A percentile compares a stretch with the other conserved stretches of the same genome.
phyloP scores from a whole-genome alignment of 2,329 filamentous ascomycete genomes.

The Parasarocladium wereldwijsianum region DNA sequence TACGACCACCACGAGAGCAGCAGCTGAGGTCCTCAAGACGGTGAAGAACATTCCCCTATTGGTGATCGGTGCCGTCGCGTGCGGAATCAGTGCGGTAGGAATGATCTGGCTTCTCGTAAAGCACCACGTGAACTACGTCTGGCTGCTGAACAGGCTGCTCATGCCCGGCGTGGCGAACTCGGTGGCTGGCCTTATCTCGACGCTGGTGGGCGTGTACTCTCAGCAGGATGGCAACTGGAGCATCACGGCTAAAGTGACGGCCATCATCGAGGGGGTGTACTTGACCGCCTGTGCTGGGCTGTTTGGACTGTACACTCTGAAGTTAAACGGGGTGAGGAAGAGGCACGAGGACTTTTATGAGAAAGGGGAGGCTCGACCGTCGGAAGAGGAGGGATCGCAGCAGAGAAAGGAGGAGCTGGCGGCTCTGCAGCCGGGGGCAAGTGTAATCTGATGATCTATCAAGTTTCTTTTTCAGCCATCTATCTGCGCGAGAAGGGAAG shows the following conservation, averaged over 20 bases:
- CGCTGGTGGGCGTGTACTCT: slow-evolving; percentile 33
- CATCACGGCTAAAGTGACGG: slow-evolving; percentile 21
- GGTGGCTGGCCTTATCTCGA: slow-evolving; percentile 32
- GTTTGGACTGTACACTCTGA: slow-evolving; percentile 14
- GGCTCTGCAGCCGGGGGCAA: slow-evolving; percentile 2
- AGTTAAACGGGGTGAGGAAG: slow-evolving; percentile 14
- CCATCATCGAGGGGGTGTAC: slow-evolving; percentile 19
- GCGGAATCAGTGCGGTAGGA: slow-evolving; percentile 18
- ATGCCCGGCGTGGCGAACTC: slow-evolving; percentile 29
- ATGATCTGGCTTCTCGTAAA: slow-evolving; percentile 27
- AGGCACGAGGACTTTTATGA: slow-evolving; percentile 13
- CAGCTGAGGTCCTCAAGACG: slow-evolving; percentile 9
- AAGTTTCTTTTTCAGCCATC: no score
- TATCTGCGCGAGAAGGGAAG: no score
- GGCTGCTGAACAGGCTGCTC: slow-evolving; percentile 37
- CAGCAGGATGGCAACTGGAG: slow-evolving; percentile 28
- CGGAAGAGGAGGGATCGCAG: slow-evolving; percentile 1
- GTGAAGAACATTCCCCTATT: slow-evolving; percentile 23
- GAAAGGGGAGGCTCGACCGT: slow-evolving; percentile 4
- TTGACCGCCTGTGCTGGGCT: slow-evolving; percentile 12
- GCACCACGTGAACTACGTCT: slow-evolving; percentile 35
- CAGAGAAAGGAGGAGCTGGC: slow-evolving; percentile 1
- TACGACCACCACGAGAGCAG: slow-evolving; percentile 7
- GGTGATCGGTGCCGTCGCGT: slow-evolving; percentile 26
- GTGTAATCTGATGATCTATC: slow-evolving; percentile 3